phyloP scores from a whole-genome alignment of 1,139 yeast genomes.

The Debaryomyces sp. region DNA sequence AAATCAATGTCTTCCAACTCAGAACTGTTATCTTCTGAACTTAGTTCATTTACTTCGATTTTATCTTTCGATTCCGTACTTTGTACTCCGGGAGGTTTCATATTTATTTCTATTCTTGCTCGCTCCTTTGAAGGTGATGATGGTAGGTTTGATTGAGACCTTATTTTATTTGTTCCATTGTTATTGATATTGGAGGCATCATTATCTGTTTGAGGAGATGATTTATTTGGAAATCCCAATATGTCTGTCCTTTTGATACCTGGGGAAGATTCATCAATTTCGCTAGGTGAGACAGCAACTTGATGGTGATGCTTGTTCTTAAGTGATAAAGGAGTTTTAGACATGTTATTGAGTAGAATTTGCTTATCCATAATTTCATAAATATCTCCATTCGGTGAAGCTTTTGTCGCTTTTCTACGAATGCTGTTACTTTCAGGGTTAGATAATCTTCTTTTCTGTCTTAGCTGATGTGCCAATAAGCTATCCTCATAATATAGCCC shows the following conservation, averaged over 20 bases:
- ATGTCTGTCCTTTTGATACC: slow-evolving; percentile 11
- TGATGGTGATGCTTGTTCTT: slow-evolving; percentile 7
- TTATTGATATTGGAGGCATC: neutral
- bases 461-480: slow-evolving; percentile 12
- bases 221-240: slow-evolving; percentile 2
- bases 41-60: neutral
- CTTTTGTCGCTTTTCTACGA: neutral
- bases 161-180: slow-evolving; percentile 3
- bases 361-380: slow-evolving; percentile 5
- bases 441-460: slow-evolving; percentile 2
- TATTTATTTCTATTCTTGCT: neutral
- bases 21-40: slow-evolving; percentile 6
- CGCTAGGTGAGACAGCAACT: slow-evolving; percentile 15
- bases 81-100: neutral
- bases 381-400: neutral
- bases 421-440: neutral
- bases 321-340: slow-evolving; percentile 7
- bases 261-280: slow-evolving; percentile 14
- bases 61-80: neutral
- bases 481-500: slow-evolving; percentile 14
- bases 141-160: neutral
- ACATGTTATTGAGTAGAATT: neutral
- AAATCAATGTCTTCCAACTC: slow-evolving; percentile 9
- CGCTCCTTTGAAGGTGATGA: slow-evolving; percentile 3
- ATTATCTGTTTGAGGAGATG: slow-evolving; percentile 7